Evolutionary conservation across 2,329 filamentous ascomycete species (phyloP).

Genomic region (Endoconidiophora laricicola): DNA sequence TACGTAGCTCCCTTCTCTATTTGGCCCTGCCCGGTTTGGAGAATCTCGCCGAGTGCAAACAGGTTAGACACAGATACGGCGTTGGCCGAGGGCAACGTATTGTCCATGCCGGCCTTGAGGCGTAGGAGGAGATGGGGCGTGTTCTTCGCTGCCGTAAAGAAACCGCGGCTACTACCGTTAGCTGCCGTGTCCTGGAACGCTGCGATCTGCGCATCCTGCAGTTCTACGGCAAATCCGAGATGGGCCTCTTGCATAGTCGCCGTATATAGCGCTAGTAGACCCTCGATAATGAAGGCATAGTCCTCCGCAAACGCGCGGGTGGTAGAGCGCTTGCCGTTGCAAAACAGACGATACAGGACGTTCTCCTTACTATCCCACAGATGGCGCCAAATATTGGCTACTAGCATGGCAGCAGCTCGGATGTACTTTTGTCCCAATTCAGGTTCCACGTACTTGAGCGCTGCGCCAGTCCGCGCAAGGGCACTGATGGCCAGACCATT

Average conservation of each 20-base stretch:
- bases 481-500: slow-evolving; percentile 79
- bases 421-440: slow-evolving; percentile 45
- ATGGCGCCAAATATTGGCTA: slow-evolving; percentile 52
- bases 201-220: slow-evolving; percentile 45
- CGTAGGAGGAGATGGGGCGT: slow-evolving; percentile 62
- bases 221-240: slow-evolving; percentile 61
- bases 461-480: slow-evolving; percentile 57
- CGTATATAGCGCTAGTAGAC: slow-evolving; percentile 70
- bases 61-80: slow-evolving; percentile 74
- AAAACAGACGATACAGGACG: slow-evolving; percentile 58
- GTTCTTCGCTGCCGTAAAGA: slow-evolving; percentile 51
- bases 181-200: slow-evolving; percentile 53
- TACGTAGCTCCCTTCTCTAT: slow-evolving; percentile 25
- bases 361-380: slow-evolving; percentile 51
- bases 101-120: slow-evolving; percentile 91
- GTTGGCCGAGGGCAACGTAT: slow-evolving; percentile 77
- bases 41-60: slow-evolving; percentile 57
- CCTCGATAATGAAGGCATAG: slow-evolving; percentile 76
- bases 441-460: slow-evolving; percentile 43
- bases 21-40: slow-evolving; percentile 27
- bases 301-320: slow-evolving; percentile 70
- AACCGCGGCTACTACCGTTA: slow-evolving; percentile 30
- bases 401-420: slow-evolving; percentile 48
- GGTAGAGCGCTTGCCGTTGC: slow-evolving; percentile 38
- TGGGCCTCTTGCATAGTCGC: slow-evolving; percentile 60